These are phyloP conservation scores for Gaeumannomyces tritici DNA, from an alignment of 2,329 filamentous ascomycete genomes.

Conservation along the genomic window DNA sequence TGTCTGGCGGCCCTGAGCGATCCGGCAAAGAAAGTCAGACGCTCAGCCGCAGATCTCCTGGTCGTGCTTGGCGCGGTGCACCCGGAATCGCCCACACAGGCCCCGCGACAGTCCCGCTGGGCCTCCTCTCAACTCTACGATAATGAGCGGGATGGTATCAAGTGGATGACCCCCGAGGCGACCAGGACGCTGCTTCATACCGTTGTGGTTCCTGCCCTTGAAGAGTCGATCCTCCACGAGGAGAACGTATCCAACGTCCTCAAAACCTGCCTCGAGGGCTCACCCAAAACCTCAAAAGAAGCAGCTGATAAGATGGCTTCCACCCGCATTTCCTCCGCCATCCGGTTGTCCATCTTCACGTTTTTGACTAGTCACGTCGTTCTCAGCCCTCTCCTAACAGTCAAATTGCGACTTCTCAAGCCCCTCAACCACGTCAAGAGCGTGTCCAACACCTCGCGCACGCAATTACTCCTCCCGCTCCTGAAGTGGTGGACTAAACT, in stretches of 20 bases:
- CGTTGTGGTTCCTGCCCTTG: constrained; percentile 63
- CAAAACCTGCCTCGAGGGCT: constrained; percentile 47
- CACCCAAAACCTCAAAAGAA: constrained; percentile 18
- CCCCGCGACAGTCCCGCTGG: constrained; percentile 43
- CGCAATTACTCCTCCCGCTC: constrained; percentile 65
- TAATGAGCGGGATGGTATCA: constrained; percentile 32
- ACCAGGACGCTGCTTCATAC: constrained; percentile 51
- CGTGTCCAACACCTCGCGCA: constrained; percentile 59
- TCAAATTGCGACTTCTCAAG: constrained; percentile 64
- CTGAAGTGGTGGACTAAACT: constrained; percentile 60
- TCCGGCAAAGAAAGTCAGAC: constrained; percentile 64
- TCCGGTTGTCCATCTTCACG: constrained; percentile 54
- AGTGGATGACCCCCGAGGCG: constrained; percentile 50
- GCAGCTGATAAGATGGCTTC: constrained; percentile 21
- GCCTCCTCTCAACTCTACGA: constrained; percentile 58
- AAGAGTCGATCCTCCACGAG: constrained; percentile 78
- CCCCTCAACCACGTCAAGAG: constrained; percentile 65
- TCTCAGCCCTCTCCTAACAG: constrained; percentile 54
- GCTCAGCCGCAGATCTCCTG: constrained; percentile 61
- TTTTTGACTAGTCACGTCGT: constrained; percentile 68
- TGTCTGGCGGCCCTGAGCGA: constrained; percentile 66
- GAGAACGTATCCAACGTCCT: constrained; percentile 59
- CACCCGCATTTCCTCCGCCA: constrained; percentile 45
- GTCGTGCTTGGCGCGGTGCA: constrained; percentile 44
- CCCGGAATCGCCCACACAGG: constrained; percentile 21